Evolutionary conservation across 163 green algal species (phyloP).

Genomic region (Scenedesmus sp.): DNA sequence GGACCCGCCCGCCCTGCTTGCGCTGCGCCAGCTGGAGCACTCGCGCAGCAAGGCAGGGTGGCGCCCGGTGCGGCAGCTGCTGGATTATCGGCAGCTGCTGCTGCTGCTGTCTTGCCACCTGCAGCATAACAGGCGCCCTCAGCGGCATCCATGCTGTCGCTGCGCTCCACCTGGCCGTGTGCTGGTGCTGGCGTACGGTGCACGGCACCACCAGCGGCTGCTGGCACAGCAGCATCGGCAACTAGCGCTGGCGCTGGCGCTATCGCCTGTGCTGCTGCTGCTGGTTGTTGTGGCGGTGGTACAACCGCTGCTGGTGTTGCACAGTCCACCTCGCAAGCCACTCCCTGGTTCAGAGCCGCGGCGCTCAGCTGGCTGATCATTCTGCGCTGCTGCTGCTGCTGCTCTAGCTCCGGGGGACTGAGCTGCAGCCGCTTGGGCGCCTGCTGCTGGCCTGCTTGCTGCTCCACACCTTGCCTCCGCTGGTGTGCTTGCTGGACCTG

Average conservation of each 20-base stretch:
- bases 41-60: neutral
- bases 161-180: neutral
- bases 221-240: neutral
- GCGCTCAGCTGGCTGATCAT: neutral
- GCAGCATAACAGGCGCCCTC: neutral
- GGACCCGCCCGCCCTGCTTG: neutral
- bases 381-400: neutral
- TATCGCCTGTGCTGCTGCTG: neutral
- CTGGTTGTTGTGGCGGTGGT: neutral
- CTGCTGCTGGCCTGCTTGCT: neutral
- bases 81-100: slow-evolving; percentile 17
- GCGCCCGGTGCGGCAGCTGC: neutral
- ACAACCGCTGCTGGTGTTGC: neutral
- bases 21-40: neutral
- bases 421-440: neutral
- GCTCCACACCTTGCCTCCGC: neutral
- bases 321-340: neutral
- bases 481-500: neutral
- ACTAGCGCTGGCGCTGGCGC: neutral
- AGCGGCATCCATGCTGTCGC: neutral
- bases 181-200: neutral
- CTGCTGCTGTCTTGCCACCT: neutral
- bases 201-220: neutral
- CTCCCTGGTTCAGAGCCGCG: neutral
- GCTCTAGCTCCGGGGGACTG: neutral